Base-by-base conservation (phyloP, 768 basidiomycete genomes). In the Amanita subjunquillea region DNA sequence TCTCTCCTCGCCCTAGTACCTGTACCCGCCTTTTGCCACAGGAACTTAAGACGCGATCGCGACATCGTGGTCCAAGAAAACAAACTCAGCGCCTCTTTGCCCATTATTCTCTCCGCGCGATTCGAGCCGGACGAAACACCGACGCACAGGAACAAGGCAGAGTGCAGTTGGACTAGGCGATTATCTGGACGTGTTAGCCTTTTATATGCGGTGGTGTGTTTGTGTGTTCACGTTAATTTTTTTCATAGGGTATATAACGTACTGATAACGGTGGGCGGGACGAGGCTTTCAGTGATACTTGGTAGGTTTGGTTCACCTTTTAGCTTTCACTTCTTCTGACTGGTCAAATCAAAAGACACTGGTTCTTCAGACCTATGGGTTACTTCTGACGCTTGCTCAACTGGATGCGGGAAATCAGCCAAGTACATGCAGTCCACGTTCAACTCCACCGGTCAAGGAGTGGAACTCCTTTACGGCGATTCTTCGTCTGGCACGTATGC, bases 291-390 rank as follows among this genome's bases (percentile, higher is more conserved):
- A 13, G 66, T 88, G 10, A 72, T 87, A 32, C 67, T 88, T 10
- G 85, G 85, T 85, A 55, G 41, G 41, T 9, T 51, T 72, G 53
- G 3, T 3, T 42, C 6, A 36, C 23, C 44, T 27, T 12, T 13
- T 13, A 3, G 13, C 12, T 30, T 15, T 13, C 4, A 50, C 15
- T n/a, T 22, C 8, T 38, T 50, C 39, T n/a, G n/a, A 48, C 38
- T 17, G 7, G 34, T 38, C n/a, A 20, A 30, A 23, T 30, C 25
- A 37, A 9, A 46, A 85, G 87, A 89, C 56, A 87, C 85, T 2
- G 87, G 87, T 41, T 89, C 87, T 2, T 81, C 87, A 4, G 87
- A 90, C 59, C 62, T 88, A 4, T 90, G 87, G 87, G 74, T 84
- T 8, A 64, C 82, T 25, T 84, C 84, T 0, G 74, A 80, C 47